A percentile compares a stretch with the other conserved stretches of the same genome.
Evolutionary conservation across 164 flowering plant species (phyloP).

Genomic region (Nymphaea colorata): DNA sequence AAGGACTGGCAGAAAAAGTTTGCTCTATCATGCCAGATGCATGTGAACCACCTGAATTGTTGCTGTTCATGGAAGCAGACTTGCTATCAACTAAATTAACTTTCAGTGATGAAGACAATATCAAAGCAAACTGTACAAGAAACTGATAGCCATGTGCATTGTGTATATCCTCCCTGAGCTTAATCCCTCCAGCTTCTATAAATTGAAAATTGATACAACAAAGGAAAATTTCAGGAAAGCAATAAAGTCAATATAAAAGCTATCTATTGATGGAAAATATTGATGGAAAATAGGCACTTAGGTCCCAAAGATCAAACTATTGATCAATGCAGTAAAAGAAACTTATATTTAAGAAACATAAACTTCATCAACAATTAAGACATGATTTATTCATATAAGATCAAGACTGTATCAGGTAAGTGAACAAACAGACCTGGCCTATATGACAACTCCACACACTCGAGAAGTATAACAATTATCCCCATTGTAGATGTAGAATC

Average conservation of each 20-base stretch:
- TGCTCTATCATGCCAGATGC: conserved; percentile 11
- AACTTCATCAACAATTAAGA: too few species aligned
- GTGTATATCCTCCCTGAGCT: conserved; percentile 93
- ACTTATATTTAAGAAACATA: too few species aligned
- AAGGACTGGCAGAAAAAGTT: conserved; percentile 11
- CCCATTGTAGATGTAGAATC: conserved; percentile 94
- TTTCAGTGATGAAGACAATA: conserved; percentile 44
- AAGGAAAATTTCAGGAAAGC: too few species aligned
- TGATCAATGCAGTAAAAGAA: too few species aligned
- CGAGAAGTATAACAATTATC: conserved; percentile 89
- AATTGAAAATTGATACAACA: background rate
- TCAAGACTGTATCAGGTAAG: too few species aligned
- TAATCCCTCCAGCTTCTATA: conserved; percentile 86
- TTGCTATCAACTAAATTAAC: conserved; percentile 10
- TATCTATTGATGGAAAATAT: too few species aligned
- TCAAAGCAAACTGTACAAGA: conserved; percentile 86
- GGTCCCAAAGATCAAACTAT: too few species aligned
- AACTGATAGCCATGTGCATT: conserved; percentile 99
- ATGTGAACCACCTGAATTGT: conserved; percentile 4
- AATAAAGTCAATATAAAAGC: too few species aligned
- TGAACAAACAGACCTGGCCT: conserved; percentile 47
- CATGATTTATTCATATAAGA: too few species aligned
- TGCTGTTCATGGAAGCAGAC: conserved; percentile 17
- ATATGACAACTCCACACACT: conserved; percentile 88
- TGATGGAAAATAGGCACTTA: too few species aligned